Conservation (phyloP, 2,329 filamentous ascomycete genomes). For the Fusarium hostae region DNA sequence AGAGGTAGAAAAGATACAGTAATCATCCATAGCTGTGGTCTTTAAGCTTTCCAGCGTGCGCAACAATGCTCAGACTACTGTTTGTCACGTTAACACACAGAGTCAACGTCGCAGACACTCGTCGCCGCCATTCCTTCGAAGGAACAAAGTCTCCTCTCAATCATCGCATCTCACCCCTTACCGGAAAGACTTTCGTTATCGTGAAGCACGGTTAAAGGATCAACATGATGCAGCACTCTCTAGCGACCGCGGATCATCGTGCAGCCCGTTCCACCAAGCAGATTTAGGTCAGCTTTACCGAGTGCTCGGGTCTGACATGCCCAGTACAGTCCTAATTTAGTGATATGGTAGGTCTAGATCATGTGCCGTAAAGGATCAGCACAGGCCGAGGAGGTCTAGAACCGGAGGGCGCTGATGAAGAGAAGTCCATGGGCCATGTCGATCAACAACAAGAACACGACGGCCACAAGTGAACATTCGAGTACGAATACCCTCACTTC, state of each 20-base stretch:
- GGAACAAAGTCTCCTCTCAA: neutral
- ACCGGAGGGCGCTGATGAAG: neutral
- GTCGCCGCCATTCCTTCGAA: neutral
- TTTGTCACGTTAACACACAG: too few species aligned
- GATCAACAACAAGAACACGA: neutral
- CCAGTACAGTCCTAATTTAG: neutral
- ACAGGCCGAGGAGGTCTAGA: neutral
- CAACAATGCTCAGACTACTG: neutral
- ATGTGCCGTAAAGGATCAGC: neutral
- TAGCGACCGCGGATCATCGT: neutral
- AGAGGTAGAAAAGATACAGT: accelerated
- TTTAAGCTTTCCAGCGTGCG: too few species aligned
- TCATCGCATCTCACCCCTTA: neutral
- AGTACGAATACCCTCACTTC: neutral
- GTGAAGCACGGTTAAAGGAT: neutral
- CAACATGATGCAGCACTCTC: neutral
- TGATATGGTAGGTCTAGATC: neutral
- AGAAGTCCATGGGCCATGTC: neutral
- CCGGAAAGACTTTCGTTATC: accelerated
- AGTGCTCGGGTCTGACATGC: neutral
- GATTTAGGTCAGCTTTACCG: neutral
- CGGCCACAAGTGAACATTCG: accelerated
- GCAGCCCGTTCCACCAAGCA: neutral
- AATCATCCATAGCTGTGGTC: too few species aligned
- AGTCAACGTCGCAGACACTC: neutral